These are phyloP conservation scores for Urochloa ruziziensis DNA, from an alignment of 176 grass and related monocot species.

Conservation along the genomic window DNA sequence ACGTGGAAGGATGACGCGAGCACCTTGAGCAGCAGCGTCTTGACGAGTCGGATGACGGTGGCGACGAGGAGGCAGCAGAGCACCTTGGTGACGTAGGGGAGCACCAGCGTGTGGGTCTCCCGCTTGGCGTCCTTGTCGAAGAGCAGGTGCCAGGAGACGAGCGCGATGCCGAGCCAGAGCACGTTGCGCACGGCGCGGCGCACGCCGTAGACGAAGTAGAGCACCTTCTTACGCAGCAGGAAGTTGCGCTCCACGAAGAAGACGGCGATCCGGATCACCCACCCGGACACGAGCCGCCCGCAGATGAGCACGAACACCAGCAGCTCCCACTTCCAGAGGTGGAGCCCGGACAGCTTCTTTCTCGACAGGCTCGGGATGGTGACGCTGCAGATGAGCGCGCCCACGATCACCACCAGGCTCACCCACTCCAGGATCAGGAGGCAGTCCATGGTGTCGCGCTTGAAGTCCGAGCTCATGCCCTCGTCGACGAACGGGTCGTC, in stretches of 20 bases:
- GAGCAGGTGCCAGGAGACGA: constrained; percentile 71
- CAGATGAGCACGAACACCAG: constrained; percentile 86
- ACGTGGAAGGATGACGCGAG: constrained; percentile 94
- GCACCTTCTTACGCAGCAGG: constrained; percentile 75
- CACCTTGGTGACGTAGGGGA: constrained; percentile 86
- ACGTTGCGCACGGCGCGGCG: constrained; percentile 77
- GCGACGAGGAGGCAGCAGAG: constrained; percentile 83
- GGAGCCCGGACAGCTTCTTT: constrained; percentile 65
- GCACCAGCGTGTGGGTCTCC: constrained; percentile 42
- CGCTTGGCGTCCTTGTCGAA: constrained; percentile 56
- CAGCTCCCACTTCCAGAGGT: constrained; percentile 94
- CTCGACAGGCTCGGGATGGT: constrained; percentile 27
- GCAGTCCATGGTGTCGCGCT: constrained; percentile 46
- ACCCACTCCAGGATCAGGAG: constrained; percentile 71
- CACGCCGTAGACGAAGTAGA: constrained; percentile 98
- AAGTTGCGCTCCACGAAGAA: constrained; percentile 94
- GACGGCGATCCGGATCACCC: constrained; percentile 71
- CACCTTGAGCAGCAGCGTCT: constrained; percentile 92
- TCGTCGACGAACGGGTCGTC: constrained; percentile 81
- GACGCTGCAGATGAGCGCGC: constrained; percentile 64
- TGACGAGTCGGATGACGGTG: constrained; percentile 71
- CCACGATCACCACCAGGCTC: constrained; percentile 80
- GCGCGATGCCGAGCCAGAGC: constrained; percentile 88
- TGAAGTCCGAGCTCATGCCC: constrained; percentile 60
- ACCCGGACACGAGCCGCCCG: constrained; percentile 88